Percentiles rank a stretch among this genome's conserved stretches.
Evolutionary conservation across 2,329 filamentous ascomycete species (phyloP).

Genomic region (Diaporthe eres): DNA sequence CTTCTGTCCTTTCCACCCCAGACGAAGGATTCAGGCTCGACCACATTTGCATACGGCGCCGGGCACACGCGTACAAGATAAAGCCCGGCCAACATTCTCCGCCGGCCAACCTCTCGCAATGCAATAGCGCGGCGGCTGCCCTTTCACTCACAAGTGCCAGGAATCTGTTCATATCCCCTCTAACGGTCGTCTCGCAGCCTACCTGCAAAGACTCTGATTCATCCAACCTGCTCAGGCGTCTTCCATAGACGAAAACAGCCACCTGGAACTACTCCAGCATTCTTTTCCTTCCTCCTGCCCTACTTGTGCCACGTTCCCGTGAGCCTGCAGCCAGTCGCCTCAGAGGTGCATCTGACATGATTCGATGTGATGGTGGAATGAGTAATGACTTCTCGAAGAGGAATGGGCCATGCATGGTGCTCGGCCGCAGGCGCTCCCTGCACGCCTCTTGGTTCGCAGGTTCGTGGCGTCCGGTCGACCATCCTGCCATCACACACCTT

Average conservation of each 20-base stretch:
- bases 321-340: conserved; percentile 8
- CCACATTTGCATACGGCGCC: conserved; percentile 4
- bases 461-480: conserved; percentile 21
- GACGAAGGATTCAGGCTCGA: conserved; percentile 18
- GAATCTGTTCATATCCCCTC: too few species aligned
- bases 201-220: not conserved
- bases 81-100: not conserved
- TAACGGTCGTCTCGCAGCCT: not conserved
- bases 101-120: not conserved
- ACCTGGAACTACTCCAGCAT: not conserved
- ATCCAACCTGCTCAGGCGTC: not conserved
- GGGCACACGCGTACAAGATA: not conserved
- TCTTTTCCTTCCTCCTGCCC: conserved; percentile 5
- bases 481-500: conserved; percentile 17
- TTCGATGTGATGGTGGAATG: conserved; percentile 33
- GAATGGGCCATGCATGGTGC: conserved; percentile 23
- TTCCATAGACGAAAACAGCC: not conserved
- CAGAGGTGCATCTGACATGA: conserved; percentile 25
- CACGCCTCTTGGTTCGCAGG: conserved; percentile 14
- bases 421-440: conserved; percentile 22
- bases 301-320: conserved; percentile 15
- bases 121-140: not conserved
- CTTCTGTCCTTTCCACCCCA: not conserved
- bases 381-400: conserved; percentile 34
- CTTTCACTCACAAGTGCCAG: not conserved